Evolutionary conservation across 2,329 filamentous ascomycete species (phyloP), one percentile per base, ranked within the genome.

Genomic region (Tolypocladium pustulatum): DNA sequence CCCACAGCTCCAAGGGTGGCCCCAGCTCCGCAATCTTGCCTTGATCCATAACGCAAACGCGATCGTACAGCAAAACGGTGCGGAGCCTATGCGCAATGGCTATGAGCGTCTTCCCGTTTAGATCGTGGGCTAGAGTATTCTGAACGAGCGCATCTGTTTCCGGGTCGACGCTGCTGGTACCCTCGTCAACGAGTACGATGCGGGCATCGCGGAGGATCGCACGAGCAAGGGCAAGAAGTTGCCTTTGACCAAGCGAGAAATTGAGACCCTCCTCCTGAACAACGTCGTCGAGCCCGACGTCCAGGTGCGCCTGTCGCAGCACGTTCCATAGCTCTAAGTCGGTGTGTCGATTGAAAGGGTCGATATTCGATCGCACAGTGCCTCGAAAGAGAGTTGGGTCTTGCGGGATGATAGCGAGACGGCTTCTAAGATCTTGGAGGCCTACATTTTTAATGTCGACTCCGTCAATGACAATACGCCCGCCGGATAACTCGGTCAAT

Each of bases 91-190:
- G 93, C 6, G 93, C 93, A 70, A 97, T 97, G 73, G 91, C 96
- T 27, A 97, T 77, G 54, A 97, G 75, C 2, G 93, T 97, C 78
- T 89, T 90, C 60, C 91, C 91, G 57, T 82, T 81, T 78, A 97
- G 97, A 0, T 87, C 92, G 1, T 82, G 81, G 0, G 90, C 87
- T 73, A 97, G 97, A 4, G 92, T 96, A 58, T 79, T 78, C 73
- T 97, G 93, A 69, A 97, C 96, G 81, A 94, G 95, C 73, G 90
- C 88, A 70, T 99, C 94, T 3, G 93, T 97, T 69, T 97, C 93
- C 79, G 97, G 94, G 72, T 97, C 93, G 9, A 97, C 92, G 0
- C 85, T 89, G 1, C 87, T 91, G 0, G 94, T 99, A 0, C 94
- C 94, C 73, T 99, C 94, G 76, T 99, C 94, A 73, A 92, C 97